Evolutionary conservation across 2,329 filamentous ascomycete species (phyloP).

Genomic region (Allantophomopsis cytisporea): DNA sequence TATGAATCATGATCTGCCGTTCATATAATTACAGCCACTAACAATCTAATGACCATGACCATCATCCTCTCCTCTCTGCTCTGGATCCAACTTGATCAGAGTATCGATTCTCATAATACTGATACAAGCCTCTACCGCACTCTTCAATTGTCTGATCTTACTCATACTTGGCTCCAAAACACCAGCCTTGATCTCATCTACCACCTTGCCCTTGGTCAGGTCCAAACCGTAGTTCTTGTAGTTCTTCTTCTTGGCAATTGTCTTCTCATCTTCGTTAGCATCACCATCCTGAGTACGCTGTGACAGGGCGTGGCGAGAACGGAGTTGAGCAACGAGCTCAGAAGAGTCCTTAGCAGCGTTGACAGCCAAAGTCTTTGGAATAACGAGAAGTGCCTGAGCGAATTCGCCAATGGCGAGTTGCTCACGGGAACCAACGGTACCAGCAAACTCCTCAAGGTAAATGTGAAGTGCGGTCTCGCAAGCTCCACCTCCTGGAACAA

Average conservation of each 20-base stretch:
- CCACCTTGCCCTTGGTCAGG: constrained; percentile 75
- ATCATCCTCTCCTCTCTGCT: constrained; percentile 65
- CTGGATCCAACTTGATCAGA: constrained; percentile 92
- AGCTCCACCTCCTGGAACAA: constrained; percentile 90
- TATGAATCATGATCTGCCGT: no score
- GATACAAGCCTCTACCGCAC: constrained; percentile 95
- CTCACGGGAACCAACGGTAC: constrained; percentile 91
- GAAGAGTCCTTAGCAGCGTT: constrained; percentile 96
- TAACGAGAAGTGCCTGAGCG: constrained; percentile 82
- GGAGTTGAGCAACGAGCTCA: constrained; percentile 89
- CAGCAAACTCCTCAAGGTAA: constrained; percentile 96
- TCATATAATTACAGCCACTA: no score
- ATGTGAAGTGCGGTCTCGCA: constrained; percentile 99
- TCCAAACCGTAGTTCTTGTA: constrained; percentile 99
- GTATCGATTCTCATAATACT: constrained; percentile 99
- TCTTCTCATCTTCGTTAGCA: constrained; percentile 75
- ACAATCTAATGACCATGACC: constrained; percentile 61
- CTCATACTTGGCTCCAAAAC: constrained; percentile 95
- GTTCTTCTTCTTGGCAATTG: constrained; percentile 81
- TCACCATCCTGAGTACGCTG: constrained; percentile 86
- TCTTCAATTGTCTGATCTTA: constrained; percentile 97
- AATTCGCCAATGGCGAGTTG: constrained; percentile 98
- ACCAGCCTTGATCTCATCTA: constrained; percentile 87
- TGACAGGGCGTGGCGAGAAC: constrained; percentile 84
- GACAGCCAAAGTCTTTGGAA: constrained; percentile 91